Percentiles rank a stretch among this genome's conserved stretches.
These are phyloP conservation scores for Terfezia boudieri DNA, from an alignment of 495 filamentous ascomycete species.

Conservation along the genomic window DNA sequence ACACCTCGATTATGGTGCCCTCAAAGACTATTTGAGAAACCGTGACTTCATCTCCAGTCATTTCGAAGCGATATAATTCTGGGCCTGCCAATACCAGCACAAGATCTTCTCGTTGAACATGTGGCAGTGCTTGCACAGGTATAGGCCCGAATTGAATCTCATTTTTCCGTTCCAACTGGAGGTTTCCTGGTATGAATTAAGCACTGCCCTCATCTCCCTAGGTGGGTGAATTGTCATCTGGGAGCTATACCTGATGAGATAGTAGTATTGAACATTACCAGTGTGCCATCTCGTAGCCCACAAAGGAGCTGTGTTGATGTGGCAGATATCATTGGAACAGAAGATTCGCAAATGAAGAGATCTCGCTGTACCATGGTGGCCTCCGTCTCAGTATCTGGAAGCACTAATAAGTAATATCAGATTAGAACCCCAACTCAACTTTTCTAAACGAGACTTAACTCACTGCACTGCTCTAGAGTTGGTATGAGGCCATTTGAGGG, in stretches of 20 bases:
- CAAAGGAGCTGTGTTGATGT: conserved; percentile 10
- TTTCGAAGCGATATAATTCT: conserved; percentile 17
- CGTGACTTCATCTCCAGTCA: conserved; percentile 11
- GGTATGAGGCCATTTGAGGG: conserved; percentile 9
- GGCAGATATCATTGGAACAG: conserved; percentile 7
- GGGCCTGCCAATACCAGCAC: conserved; percentile 17
- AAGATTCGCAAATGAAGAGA: conserved; percentile 17
- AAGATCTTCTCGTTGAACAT: conserved; percentile 11
- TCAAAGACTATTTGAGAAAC: conserved; percentile 18
- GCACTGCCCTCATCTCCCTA: no score
- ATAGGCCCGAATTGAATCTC: conserved; percentile 28
- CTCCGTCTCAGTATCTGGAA: conserved; percentile 1
- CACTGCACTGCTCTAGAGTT: conserved; percentile 11
- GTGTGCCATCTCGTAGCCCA: conserved; percentile 15
- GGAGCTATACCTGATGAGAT: conserved; percentile 7
- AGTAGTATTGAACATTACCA: conserved; percentile 9
- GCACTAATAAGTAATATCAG: conserved; percentile 6
- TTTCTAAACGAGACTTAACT: not conserved
- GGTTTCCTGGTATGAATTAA: not conserved
- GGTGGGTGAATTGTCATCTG: no score
- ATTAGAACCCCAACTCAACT: not conserved
- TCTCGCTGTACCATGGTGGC: conserved; percentile 5
- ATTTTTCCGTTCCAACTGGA: conserved; percentile 27
- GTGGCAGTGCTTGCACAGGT: conserved; percentile 13
- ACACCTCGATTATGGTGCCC: conserved; percentile 12